phyloP scores from a whole-genome alignment of 2,329 filamentous ascomycete species.

The Xylaria sp. region DNA sequence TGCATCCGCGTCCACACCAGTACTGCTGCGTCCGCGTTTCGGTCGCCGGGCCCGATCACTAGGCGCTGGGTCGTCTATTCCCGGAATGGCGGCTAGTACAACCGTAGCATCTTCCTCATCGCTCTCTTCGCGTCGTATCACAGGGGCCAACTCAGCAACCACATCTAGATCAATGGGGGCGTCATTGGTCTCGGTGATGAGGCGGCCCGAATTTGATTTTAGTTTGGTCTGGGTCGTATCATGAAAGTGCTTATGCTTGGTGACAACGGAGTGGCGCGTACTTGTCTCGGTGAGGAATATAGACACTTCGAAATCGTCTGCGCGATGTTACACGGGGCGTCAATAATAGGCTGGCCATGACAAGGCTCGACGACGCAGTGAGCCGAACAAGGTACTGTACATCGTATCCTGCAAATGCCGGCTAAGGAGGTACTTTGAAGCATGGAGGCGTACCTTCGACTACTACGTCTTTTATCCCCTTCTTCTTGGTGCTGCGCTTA shows the following conservation, averaged over 20 bases:
- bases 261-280: slow-evolving; percentile 83
- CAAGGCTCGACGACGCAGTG: slow-evolving; percentile 22
- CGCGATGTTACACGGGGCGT: slow-evolving; percentile 32
- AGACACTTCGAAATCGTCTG: slow-evolving; percentile 94
- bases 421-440: slow-evolving; percentile 24
- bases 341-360: slow-evolving; percentile 21
- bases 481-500: slow-evolving; percentile 73
- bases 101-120: slow-evolving; percentile 62
- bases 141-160: slow-evolving; percentile 43
- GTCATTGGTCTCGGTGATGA: slow-evolving; percentile 62
- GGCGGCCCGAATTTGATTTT: slow-evolving; percentile 66
- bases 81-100: slow-evolving; percentile 62
- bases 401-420: slow-evolving; percentile 19
- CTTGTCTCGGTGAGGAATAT: slow-evolving; percentile 89
- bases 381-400: slow-evolving; percentile 27
- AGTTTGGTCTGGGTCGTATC: slow-evolving; percentile 59
- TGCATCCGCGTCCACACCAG: slow-evolving; percentile 30
- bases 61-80: slow-evolving; percentile 38
- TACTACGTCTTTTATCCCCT: slow-evolving; percentile 86
- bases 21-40: slow-evolving; percentile 43
- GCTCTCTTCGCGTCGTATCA: slow-evolving; percentile 61
- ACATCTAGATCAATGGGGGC: slow-evolving; percentile 59
- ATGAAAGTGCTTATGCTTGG: slow-evolving; percentile 80
- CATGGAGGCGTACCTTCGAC: slow-evolving; percentile 65
- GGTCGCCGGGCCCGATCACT: slow-evolving; percentile 36